Conservation (phyloP, 192 early-diverging fungal genomes). For the Coemansia sp. region DNA sequence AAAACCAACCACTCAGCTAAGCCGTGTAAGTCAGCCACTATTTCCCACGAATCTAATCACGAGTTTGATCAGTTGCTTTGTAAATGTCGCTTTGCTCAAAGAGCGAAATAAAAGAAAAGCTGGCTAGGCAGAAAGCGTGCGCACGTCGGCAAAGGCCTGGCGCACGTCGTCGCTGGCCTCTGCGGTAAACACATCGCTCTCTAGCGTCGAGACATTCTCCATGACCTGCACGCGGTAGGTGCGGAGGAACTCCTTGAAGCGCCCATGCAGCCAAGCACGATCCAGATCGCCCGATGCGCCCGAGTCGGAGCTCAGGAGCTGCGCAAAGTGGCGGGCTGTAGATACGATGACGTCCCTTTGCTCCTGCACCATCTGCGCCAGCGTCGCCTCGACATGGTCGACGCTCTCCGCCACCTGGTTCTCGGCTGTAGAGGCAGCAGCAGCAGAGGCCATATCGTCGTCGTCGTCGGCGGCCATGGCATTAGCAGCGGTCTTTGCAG, state of each 20-base stretch:
- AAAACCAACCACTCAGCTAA: too few species aligned
- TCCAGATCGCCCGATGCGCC: slow-evolving; percentile 63
- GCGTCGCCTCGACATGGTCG: slow-evolving; percentile 63
- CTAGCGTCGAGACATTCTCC: slow-evolving; percentile 50
- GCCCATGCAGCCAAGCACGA: slow-evolving; percentile 68
- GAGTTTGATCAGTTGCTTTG: not conserved
- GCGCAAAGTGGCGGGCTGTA: slow-evolving; percentile 69
- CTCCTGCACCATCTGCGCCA: slow-evolving; percentile 73
- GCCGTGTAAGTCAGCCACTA: too few species aligned
- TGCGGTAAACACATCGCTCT: slow-evolving; percentile 54
- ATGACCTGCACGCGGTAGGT: slow-evolving; percentile 58
- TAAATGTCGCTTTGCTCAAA: not conserved
- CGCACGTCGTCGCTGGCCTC: slow-evolving; percentile 41
- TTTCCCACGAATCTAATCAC: too few species aligned
- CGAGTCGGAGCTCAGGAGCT: slow-evolving; percentile 50
- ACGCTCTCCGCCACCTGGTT: slow-evolving; percentile 53
- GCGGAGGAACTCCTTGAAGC: slow-evolving; percentile 65
- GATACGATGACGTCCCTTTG: slow-evolving; percentile 81
- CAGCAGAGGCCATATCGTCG: slow-evolving; percentile 26
- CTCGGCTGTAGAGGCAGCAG: not conserved
- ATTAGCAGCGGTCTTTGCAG: slow-evolving; percentile 32
- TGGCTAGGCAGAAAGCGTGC: slow-evolving; percentile 16
- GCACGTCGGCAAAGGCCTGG: slow-evolving; percentile 35
- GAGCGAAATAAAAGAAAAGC: not conserved
- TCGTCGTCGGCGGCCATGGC: slow-evolving; percentile 25